These are phyloP conservation scores for Alternaria solani DNA, from an alignment of 2,329 filamentous ascomycete genomes.

Conservation along the genomic window DNA sequence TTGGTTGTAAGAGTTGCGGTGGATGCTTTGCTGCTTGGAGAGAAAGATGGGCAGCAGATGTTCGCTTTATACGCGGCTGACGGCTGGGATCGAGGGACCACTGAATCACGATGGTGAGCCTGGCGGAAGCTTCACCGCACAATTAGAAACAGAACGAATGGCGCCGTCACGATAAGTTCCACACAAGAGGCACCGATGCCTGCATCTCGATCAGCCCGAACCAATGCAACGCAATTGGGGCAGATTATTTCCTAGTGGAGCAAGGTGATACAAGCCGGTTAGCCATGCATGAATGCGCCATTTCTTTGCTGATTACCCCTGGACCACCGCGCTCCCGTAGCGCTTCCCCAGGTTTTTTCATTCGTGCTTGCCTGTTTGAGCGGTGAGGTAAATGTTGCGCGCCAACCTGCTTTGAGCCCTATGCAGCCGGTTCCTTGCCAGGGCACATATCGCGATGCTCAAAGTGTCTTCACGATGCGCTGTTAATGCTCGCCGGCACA, in stretches of 20 bases:
- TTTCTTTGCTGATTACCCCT: constrained; percentile 23
- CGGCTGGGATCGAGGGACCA: constrained; percentile 20
- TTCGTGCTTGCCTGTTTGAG: constrained; percentile 24
- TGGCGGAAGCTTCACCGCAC: constrained; percentile 40
- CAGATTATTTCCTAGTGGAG: constrained; percentile 35
- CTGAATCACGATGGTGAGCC: constrained; percentile 27
- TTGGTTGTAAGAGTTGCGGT: constrained; percentile 29
- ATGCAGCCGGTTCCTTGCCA: constrained; percentile 30
- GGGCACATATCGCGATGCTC: constrained; percentile 21
- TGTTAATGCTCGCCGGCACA: constrained; percentile 9
- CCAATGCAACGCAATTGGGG: constrained; percentile 37
- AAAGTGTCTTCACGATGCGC: constrained; percentile 2
- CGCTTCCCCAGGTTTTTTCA: constrained; percentile 34
- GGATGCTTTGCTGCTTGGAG: constrained; percentile 38
- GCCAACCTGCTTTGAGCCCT: constrained; percentile 29
- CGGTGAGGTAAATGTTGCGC: constrained; percentile 33
- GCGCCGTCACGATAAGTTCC: constrained; percentile 37
- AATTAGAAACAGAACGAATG: constrained; percentile 39
- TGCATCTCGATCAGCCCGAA: constrained; percentile 45
- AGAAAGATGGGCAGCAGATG: constrained; percentile 31
- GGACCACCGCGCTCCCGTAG: constrained; percentile 15
- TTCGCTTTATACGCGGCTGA: constrained; percentile 40
- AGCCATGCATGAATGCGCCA: constrained; percentile 30
- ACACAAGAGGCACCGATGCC: constrained; percentile 38
- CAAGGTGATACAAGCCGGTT: constrained; percentile 30